Evolutionary conservation across 2,329 filamentous ascomycete species (phyloP).

Genomic region (Paramyrothecium roridum): DNA sequence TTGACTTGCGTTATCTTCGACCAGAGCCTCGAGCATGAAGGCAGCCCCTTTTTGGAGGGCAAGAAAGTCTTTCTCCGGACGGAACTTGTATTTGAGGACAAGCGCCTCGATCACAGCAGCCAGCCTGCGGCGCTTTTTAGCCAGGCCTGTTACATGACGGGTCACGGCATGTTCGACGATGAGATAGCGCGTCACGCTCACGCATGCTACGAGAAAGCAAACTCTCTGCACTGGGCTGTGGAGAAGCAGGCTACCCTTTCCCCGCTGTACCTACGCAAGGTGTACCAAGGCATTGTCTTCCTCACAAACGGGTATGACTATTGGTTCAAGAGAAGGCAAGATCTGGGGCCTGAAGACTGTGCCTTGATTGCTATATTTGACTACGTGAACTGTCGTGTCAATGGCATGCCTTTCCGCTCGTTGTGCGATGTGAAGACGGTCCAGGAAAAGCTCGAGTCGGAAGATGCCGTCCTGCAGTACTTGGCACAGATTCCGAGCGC

Average conservation of each 20-base stretch:
- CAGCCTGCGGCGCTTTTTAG: background rate
- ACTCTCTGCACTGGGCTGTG: constrained; percentile 1
- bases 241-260: background rate
- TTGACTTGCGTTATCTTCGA: constrained; percentile 2
- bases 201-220: constrained; percentile 1
- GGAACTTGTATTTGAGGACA: constrained; percentile 1
- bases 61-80: constrained; percentile 2
- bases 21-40: constrained; percentile 1
- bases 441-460: background rate
- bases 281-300: background rate
- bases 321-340: background rate
- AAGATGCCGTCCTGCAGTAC: background rate
- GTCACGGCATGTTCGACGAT: background rate
- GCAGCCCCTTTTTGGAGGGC: background rate
- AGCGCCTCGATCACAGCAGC: background rate
- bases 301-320: constrained; percentile 2
- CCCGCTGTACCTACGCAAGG: background rate
- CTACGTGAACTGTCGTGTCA: background rate
- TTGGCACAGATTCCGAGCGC: background rate
- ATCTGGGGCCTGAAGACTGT: background rate
- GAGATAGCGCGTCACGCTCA: background rate
- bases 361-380: background rate
- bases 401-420: background rate
- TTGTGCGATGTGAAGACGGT: background rate
- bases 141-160: constrained; percentile 1